phyloP scores from a whole-genome alignment of 352 stramenopile species.

The Globisporangium takayamanum region DNA sequence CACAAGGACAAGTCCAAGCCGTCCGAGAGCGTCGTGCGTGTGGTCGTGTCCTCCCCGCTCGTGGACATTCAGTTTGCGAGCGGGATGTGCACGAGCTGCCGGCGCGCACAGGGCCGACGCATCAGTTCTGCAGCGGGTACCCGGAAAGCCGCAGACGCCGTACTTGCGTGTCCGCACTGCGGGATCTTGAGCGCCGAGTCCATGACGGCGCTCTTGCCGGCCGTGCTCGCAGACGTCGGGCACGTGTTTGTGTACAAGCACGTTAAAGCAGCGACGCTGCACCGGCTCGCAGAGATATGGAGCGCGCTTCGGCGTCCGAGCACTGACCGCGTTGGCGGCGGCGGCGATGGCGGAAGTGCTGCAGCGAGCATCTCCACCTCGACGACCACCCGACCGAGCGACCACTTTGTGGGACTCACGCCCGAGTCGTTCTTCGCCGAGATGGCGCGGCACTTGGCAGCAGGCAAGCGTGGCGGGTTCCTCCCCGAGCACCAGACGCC shows the following conservation, averaged over 20 bases:
- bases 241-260: slow-evolving; percentile 22
- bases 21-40: slow-evolving; percentile 33
- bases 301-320: not conserved
- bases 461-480: slow-evolving; percentile 42
- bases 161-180: slow-evolving; percentile 57
- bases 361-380: slow-evolving; percentile 2
- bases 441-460: slow-evolving; percentile 40
- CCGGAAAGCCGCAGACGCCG: slow-evolving; percentile 8
- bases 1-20: slow-evolving; percentile 26
- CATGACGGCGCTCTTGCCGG: slow-evolving; percentile 3
- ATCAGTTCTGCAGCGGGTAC: slow-evolving; percentile 24
- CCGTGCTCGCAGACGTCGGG: slow-evolving; percentile 2
- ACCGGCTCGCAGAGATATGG: slow-evolving; percentile 21
- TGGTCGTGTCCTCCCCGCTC: slow-evolving; percentile 32
- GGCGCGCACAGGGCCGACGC: slow-evolving; percentile 39
- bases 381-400: not conserved
- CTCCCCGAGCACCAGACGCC: slow-evolving; percentile 29
- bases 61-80: slow-evolving; percentile 37
- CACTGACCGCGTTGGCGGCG: not conserved
- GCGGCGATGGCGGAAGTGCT: not conserved
- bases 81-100: slow-evolving; percentile 43
- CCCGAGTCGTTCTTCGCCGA: slow-evolving; percentile 57
- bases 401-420: slow-evolving; percentile 39
- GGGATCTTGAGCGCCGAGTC: slow-evolving; percentile 21
- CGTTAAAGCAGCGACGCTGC: slow-evolving; percentile 19